Conservation (phyloP, 305 asterid genomes). For the Fraxinus angustifolia region DNA sequence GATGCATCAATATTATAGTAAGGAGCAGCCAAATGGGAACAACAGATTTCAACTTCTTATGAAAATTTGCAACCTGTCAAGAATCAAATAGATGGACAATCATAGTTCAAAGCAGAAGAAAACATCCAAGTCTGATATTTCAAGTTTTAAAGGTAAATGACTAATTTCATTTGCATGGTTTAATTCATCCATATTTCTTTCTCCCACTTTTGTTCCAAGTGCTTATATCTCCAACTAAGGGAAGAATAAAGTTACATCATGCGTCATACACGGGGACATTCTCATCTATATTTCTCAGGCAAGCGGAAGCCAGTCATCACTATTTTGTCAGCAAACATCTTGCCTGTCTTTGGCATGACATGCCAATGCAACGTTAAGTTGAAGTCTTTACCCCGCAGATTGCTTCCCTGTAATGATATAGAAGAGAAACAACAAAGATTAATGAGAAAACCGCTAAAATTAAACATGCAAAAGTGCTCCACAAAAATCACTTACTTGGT, state of each 20-base stretch:
- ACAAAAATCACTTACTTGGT: conserved; percentile 48
- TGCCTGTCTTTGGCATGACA: conserved; percentile 94
- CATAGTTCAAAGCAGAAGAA: background rate
- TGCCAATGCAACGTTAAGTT: conserved; percentile 94
- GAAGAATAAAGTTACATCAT: conserved; percentile 21
- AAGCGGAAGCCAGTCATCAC: conserved; percentile 78
- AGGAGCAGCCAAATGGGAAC: background rate
- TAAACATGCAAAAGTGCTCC: background rate
- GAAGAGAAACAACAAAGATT: background rate
- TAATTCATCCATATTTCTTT: background rate
- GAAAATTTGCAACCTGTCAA: background rate
- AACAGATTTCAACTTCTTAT: background rate
- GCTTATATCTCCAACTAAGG: conserved; percentile 19
- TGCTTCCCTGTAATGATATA: conserved; percentile 62
- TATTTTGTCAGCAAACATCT: conserved; percentile 29
- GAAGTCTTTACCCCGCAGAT: conserved; percentile 68
- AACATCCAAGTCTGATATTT: background rate
- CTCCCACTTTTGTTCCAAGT: background rate
- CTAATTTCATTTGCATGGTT: background rate
- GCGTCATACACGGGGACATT: background rate
- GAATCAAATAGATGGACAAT: background rate
- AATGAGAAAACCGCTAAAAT: background rate
- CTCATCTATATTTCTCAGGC: conserved; percentile 64
- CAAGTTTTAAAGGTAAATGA: background rate
- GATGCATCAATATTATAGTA: background rate